Base-by-base conservation (phyloP, 139 green algal genomes). In the Chlorella ohadii region DNA sequence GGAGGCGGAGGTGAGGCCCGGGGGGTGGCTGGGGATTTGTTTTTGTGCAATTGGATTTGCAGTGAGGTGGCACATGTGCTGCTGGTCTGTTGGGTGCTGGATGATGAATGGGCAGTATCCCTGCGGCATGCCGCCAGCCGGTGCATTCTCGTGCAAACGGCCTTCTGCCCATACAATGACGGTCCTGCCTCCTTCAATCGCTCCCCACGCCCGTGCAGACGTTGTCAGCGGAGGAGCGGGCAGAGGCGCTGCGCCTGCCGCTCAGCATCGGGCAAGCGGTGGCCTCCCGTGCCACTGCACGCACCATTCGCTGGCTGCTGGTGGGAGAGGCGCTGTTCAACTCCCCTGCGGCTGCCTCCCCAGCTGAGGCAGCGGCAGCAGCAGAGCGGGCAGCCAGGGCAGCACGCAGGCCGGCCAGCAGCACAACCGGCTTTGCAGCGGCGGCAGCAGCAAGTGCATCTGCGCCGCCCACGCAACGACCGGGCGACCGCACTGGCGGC, bases 171-270 rank as follows among this genome's bases (percentile, higher is more conserved):
- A n/a, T n/a, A n/a, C n/a, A n/a, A n/a, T n/a, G n/a, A n/a, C n/a
- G n/a, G n/a, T n/a, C n/a, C n/a, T n/a, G n/a, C n/a, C n/a, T n/a
- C n/a, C n/a, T n/a, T n/a, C n/a, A n/a, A n/a, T n/a, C n/a, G n/a
- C n/a, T n/a, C n/a, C n/a, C n/a, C n/a, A n/a, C n/a, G n/a, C n/a
- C n/a, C n/a, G n/a, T 61, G 77, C 39, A 81, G 76, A 79, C 66
- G 31, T n/a, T 90, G 57, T 57, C 51, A 11, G 56, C 70, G 4
- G 83, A 71, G 28, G 82, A 85, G 72, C 78, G 87, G 0, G 61
- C 71, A 0, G 72, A 88, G 61, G 87, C 87, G 34, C 44, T 86
- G 68, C 68, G 72, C 33, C 70, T 90, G 67, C 87, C 87, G 22
- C 55, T 88, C 57, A 39, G 59, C 41, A 65, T 90, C 15, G 87